Conservation (phyloP, 352 stramenopile species). For the Phytophthora rubi region DNA sequence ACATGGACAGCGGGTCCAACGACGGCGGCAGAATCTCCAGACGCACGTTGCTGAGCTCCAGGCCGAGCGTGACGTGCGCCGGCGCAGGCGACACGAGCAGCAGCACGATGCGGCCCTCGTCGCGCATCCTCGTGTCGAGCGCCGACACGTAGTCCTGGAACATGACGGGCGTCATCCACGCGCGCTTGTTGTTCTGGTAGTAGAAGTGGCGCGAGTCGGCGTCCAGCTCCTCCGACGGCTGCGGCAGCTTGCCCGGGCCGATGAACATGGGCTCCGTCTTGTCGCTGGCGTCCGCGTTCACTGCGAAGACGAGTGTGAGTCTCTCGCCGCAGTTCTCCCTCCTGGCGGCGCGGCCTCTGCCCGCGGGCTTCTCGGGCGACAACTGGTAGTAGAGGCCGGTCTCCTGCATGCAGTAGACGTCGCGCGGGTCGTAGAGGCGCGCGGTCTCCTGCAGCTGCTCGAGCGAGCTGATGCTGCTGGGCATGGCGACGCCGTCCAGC, state of each 20-base stretch:
- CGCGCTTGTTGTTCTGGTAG: constrained; percentile 59
- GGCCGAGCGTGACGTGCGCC: constrained; percentile 53
- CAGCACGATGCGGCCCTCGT: constrained; percentile 49
- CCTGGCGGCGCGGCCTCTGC: constrained; percentile 30
- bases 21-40: constrained; percentile 54
- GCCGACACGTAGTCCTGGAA: constrained; percentile 64
- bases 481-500: constrained; percentile 25
- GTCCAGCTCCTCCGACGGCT: constrained; percentile 20
- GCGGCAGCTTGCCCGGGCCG: constrained; percentile 36
- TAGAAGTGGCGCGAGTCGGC: constrained; percentile 42
- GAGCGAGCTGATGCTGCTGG: constrained; percentile 20
- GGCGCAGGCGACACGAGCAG: constrained; percentile 49
- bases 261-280: constrained; percentile 66
- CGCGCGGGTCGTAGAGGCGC: constrained; percentile 47
- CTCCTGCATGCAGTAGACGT: constrained; percentile 69
- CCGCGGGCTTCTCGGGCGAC: constrained; percentile 53
- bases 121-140: constrained; percentile 56
- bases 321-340: constrained; percentile 32
- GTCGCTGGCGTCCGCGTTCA: constrained; percentile 62
- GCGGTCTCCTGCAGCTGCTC: constrained; percentile 47
- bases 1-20: constrained; percentile 45
- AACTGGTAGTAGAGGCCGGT: constrained; percentile 59
- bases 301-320: constrained; percentile 48
- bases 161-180: constrained; percentile 66
- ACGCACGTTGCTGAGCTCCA: constrained; percentile 61